phyloP scores from a whole-genome alignment of 139 green algal species.

The Edaphochlamys debaryana region DNA sequence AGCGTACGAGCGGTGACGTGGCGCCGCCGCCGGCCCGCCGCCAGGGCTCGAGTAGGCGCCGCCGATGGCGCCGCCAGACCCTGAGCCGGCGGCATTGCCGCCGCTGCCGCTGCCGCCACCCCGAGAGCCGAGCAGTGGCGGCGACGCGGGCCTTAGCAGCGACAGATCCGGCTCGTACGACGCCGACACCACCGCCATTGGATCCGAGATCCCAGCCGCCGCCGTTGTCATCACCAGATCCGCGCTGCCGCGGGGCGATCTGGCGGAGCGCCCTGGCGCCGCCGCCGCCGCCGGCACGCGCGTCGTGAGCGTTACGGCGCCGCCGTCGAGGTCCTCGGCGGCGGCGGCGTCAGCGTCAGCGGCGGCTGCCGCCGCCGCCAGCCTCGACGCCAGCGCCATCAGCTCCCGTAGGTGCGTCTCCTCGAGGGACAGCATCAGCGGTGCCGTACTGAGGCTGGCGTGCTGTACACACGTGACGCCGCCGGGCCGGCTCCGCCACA shows the following conservation, averaged over 20 bases:
- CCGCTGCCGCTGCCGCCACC: not conserved
- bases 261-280: too few relatives aligned
- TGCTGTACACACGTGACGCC: constrained; percentile 83
- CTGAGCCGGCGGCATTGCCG: too few relatives aligned
- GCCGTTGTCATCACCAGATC: too few relatives aligned
- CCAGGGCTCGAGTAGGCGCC: too few relatives aligned
- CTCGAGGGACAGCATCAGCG: constrained; percentile 71
- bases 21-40: too few relatives aligned
- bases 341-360: not conserved
- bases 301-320: too few relatives aligned
- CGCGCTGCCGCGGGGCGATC: too few relatives aligned
- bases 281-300: not conserved
- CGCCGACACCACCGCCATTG: too few relatives aligned
- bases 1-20: too few relatives aligned
- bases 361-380: constrained; percentile 1
- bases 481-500: constrained; percentile 72
- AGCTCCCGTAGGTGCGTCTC: constrained; percentile 68
- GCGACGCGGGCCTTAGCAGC: constrained; percentile 5
- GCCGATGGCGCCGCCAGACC: not conserved
- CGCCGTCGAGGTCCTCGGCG: too few relatives aligned
- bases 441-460: constrained; percentile 58
- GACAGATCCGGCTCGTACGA: constrained; percentile 9
- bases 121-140: not conserved
- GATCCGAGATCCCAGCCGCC: too few relatives aligned
- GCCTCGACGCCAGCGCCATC: constrained; percentile 33